These are phyloP conservation scores for Trichomonascaceae sp. DNA, from an alignment of 1,139 yeast species.

Conservation along the genomic window DNA sequence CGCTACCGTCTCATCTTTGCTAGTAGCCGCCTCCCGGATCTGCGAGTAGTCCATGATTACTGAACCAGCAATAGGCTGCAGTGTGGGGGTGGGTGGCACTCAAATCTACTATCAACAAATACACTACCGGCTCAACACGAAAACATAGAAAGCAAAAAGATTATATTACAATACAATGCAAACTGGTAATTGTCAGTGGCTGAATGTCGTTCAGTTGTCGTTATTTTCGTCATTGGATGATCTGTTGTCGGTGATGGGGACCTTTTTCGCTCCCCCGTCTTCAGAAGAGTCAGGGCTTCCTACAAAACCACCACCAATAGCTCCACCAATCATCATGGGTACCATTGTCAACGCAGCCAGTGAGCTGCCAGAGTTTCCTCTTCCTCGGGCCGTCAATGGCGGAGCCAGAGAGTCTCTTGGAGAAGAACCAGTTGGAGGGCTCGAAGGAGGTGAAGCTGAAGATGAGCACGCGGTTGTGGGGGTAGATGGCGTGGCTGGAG, in stretches of 20 bases:
- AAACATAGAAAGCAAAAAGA: too few relatives aligned
- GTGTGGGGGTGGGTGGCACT: too few relatives aligned
- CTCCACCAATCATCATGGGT: constrained; percentile 41
- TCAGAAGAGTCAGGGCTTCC: too few relatives aligned
- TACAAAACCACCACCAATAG: constrained; percentile 36
- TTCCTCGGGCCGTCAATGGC: constrained; percentile 9
- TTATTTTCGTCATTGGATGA: too few relatives aligned
- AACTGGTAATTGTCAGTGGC: too few relatives aligned
- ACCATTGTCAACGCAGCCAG: constrained; percentile 39
- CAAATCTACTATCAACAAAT: too few relatives aligned
- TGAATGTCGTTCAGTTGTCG: too few relatives aligned
- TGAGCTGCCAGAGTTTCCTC: constrained; percentile 13
- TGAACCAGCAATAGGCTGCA: neutral
- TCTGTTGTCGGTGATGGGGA: too few relatives aligned
- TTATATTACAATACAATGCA: too few relatives aligned
- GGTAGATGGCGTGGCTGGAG: constrained; percentile 11
- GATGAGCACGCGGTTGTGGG: constrained; percentile 7
- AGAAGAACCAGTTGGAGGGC: constrained; percentile 4
- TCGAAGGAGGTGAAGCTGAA: constrained; percentile 5
- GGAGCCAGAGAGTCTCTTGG: constrained; percentile 18
- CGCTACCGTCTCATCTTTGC: constrained; percentile 20
- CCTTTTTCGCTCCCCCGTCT: too few relatives aligned
- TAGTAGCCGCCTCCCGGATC: constrained; percentile 12
- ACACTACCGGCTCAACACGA: too few relatives aligned
- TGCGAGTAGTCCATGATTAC: constrained; percentile 17